A percentile compares a stretch with the other conserved stretches of the same genome.
These are phyloP conservation scores for Actinomortierella wolfii DNA, from an alignment of 371 early-diverging fungal genomes.

Conservation along the genomic window DNA sequence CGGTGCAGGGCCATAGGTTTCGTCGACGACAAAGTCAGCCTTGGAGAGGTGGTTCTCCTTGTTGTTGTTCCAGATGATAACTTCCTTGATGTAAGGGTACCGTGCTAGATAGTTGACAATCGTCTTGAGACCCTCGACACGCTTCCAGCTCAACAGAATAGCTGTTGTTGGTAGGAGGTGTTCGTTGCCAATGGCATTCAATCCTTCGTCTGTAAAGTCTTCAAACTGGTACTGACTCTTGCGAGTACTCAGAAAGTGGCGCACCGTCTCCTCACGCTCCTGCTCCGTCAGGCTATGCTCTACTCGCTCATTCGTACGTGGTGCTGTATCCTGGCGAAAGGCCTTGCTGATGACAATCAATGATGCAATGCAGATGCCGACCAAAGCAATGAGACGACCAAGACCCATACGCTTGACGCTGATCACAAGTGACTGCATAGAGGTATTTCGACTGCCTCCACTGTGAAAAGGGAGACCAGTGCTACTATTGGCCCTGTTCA, in stretches of 20 bases:
- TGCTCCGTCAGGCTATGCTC: constrained; percentile 3
- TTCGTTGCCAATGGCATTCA: constrained; percentile 14
- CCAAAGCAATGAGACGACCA: no score
- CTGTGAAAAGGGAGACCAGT: no score
- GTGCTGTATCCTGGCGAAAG: no score
- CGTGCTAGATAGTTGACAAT: constrained; percentile 53
- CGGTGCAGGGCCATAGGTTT: constrained; percentile 25
- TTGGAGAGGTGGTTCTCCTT: constrained; percentile 23
- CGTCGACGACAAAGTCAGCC: constrained; percentile 33
- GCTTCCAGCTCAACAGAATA: constrained; percentile 43
- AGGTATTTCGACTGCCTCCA: no score
- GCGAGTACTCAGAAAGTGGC: constrained; percentile 24
- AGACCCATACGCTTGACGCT: no score
- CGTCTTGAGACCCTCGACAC: constrained; percentile 49
- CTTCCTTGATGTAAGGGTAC: constrained; percentile 63
- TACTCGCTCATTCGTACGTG: no score
- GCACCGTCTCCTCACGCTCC: constrained; percentile 21
- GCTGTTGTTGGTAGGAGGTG: constrained; percentile 38
- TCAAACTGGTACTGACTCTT: constrained; percentile 27
- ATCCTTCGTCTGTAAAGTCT: constrained; percentile 37
- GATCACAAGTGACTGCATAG: no score
- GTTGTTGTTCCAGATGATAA: constrained; percentile 58
- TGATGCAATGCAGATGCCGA: no score
- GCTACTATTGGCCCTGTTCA: no score
- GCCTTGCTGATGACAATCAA: no score